phyloP scores from a whole-genome alignment of 345 rosid genomes.

The Odontarrhena argentea region DNA sequence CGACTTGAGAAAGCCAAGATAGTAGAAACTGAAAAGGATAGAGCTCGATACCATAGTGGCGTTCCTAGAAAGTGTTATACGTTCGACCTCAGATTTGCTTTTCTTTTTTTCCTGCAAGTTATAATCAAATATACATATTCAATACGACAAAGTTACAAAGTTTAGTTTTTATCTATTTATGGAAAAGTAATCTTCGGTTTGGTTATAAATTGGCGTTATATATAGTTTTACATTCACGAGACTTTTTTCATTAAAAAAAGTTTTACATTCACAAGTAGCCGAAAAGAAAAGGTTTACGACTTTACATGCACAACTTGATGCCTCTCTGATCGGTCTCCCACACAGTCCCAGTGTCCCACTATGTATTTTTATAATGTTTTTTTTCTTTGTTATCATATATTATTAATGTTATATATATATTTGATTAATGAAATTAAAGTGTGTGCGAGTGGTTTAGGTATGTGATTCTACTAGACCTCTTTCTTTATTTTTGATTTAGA shows the following conservation, averaged over 20 bases:
- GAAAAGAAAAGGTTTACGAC: neutral
- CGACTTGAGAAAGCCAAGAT: too few species aligned
- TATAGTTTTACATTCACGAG: neutral
- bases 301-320: conserved; percentile 5
- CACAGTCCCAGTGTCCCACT: neutral
- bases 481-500: conserved; percentile 10
- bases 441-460: conserved; percentile 42
- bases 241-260: neutral
- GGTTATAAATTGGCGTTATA: neutral
- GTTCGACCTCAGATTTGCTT: conserved; percentile 10
- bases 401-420: neutral
- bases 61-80: neutral
- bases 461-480: conserved; percentile 29
- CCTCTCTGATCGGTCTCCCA: neutral
- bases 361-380: neutral
- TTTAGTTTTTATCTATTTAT: neutral
- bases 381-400: neutral
- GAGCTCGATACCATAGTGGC: neutral
- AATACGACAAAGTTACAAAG: neutral
- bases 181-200: neutral
- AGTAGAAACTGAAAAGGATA: too few species aligned
- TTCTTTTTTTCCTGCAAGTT: neutral
- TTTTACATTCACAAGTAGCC: neutral
- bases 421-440: conserved; percentile 31
- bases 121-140: neutral